Evolutionary conservation across 139 green algal species (phyloP), one percentile per base, ranked within the genome.

Genomic region (Chlamydomonas sphaeroides): DNA sequence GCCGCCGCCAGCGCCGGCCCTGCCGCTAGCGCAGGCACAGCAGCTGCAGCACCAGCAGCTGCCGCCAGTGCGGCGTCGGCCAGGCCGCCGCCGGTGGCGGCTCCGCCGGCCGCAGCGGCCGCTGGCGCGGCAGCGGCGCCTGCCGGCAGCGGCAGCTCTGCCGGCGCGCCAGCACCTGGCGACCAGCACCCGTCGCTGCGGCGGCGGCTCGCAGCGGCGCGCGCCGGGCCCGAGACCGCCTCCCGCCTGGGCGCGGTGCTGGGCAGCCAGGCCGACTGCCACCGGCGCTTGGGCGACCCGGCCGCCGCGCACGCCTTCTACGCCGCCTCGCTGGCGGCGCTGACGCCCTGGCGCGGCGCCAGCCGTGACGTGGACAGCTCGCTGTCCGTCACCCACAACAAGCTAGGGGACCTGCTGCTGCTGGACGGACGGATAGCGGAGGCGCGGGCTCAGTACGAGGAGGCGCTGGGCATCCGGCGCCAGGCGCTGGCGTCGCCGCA

Each of bases 371-470:
- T 23, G n/a, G 61, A 72, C 42, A 5, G 6, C 17, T 57, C 79
- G 8, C n/a, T 79, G 59, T 65, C 38, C 42, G 79, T 85, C 32
- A 85, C 79, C 30, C 66, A 71, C 68, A 85, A 85, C 56, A 85
- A 85, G 79, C 53, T 85, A 33, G 79, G 79, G 1, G 79, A 85
- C 68, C 53, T 80, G 51, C 56, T 61, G n/a, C 30, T 66, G 32
- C 23, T 72, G 62, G 15, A 11, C 33, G 62, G 49, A 0, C 32
- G 75, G 21, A 30, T 65, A 62, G 25, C n/a, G 32, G 61, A 82
- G 42, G 75, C 75, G 32, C 45, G 14, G n/a, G 32, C 56, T 61
- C 41, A 82, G 21, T 82, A 82, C 59, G 45, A 65, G 26, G 25
- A 5, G 26, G 75, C 75, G 45, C 41, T 73, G 62, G 23, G 30